Evolutionary conservation across 148 eudicot genomes (phyloP), one percentile per base, ranked within the genome.

Genomic region (Tetragonia tetragonoides): DNA sequence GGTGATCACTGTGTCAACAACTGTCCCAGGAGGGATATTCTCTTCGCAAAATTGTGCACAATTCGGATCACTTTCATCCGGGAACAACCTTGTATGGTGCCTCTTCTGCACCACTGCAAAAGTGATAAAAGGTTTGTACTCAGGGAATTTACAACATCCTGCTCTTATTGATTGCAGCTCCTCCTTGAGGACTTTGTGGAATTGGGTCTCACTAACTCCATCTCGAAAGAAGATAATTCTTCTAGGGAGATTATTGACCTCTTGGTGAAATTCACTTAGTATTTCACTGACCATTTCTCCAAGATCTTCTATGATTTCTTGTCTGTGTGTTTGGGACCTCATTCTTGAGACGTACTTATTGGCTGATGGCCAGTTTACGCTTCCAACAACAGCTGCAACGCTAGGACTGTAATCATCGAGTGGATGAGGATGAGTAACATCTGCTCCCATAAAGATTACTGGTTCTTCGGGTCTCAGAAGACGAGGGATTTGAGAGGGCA

Each of bases 361-460:
- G 7, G 97, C 90, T 0, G 91, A 88, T 0, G 98, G 98, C 98
- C 98, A 95, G 70, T 95, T 95, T 63, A 88, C 79, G 67, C 91
- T 90, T 14, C 97, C 98, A 20, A 95, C 98, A 5, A 95, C 94
- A 16, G 98, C 98, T 57, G 93, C 98, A 23, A 95, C 89, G n/a
- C 97, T 92, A 24, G 98, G 98, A 74, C 97, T 95, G 60, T 41
- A 86, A 80, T 95, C 98, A 49, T 95, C 97, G 17, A 89, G 81
- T 0, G 97, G 98, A 76, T 95, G 98, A 75, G 98, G 98, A 76
- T 95, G 98, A 10, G 98, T 88, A 1, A 95, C 98, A 80, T 95
- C 98, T 0, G 97, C 97, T 4, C 98, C 98, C 98, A 95, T 89
- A 74, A 95, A 92, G 68, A 95, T 95, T 38, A 89, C 84, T 0